Conservation (phyloP, 2,329 filamentous ascomycete genomes). For the Phaeomoniella chlamydospora region DNA sequence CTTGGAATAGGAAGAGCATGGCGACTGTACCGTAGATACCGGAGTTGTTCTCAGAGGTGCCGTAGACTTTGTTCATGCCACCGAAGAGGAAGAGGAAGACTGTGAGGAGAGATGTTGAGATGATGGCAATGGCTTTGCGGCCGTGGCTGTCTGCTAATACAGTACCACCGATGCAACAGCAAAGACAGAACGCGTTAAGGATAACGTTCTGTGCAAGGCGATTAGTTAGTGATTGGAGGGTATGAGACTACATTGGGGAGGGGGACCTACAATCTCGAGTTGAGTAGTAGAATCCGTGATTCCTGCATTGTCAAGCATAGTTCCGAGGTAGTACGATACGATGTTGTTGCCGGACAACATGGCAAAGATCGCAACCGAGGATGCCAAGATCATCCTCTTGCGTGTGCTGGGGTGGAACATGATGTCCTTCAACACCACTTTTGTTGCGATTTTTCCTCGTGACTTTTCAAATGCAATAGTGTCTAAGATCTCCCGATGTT, state of each 20-base stretch:
- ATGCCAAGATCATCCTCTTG: slow-evolving; percentile 5
- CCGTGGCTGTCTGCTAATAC: slow-evolving; percentile 27
- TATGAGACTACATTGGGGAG: too few species aligned
- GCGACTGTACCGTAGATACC: slow-evolving; percentile 30
- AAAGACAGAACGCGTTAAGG: slow-evolving; percentile 35
- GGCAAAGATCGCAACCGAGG: slow-evolving; percentile 5
- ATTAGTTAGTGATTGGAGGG: too few species aligned
- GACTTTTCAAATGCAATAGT: slow-evolving; percentile 6
- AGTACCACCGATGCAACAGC: slow-evolving; percentile 27
- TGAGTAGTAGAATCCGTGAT: background rate
- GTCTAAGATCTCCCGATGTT: slow-evolving; percentile 7
- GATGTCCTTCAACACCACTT: slow-evolving; percentile 3
- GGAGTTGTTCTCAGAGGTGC: slow-evolving; percentile 8
- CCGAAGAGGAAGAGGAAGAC: slow-evolving; percentile 37
- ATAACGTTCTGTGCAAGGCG: slow-evolving; percentile 27
- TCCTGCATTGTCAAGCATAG: background rate
- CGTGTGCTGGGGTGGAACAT: slow-evolving; percentile 3
- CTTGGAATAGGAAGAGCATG: slow-evolving; percentile 37
- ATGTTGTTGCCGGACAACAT: slow-evolving; percentile 9
- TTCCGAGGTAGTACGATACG: slow-evolving; percentile 3
- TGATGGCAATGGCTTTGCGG: slow-evolving; percentile 20
- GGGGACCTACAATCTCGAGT: background rate
- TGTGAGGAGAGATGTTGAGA: slow-evolving; percentile 15
- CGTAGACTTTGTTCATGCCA: slow-evolving; percentile 29
- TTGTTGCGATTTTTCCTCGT: slow-evolving; percentile 2